Percentiles rank a stretch among this genome's conserved stretches.
phyloP scores from a whole-genome alignment of 805 yeast species.

The Brettanomyces nanus region DNA sequence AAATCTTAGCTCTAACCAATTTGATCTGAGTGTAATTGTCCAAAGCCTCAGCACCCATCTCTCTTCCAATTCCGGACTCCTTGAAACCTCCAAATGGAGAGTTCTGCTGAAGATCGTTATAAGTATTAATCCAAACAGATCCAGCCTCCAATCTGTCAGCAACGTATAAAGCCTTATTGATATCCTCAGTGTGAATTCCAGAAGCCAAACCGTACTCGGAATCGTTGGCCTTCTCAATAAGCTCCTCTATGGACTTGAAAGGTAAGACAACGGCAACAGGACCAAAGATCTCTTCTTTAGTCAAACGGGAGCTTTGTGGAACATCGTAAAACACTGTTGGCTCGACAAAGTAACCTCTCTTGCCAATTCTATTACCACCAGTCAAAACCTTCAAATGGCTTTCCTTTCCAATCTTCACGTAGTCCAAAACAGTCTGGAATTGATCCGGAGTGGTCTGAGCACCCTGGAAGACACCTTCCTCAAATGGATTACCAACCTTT shows the following conservation, averaged over 20 bases:
- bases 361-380: constrained; percentile 62
- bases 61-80: constrained; percentile 79
- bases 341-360: constrained; percentile 61
- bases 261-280: constrained; percentile 69
- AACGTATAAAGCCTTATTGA: constrained; percentile 55
- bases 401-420: constrained; percentile 56
- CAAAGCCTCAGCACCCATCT: constrained; percentile 74
- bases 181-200: constrained; percentile 61
- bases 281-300: constrained; percentile 71
- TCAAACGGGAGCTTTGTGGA: constrained; percentile 51
- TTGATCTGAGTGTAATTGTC: constrained; percentile 70
- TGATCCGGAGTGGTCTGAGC: constrained; percentile 69
- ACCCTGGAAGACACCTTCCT: constrained; percentile 60
- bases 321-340: constrained; percentile 74
- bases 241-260: constrained; percentile 62
- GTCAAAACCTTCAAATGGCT: constrained; percentile 61
- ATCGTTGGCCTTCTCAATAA: constrained; percentile 56
- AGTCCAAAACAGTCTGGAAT: constrained; percentile 58
- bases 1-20: constrained; percentile 50
- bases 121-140: constrained; percentile 75
- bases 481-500: constrained; percentile 73
- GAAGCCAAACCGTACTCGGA: constrained; percentile 76
- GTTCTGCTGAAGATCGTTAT: constrained; percentile 65
- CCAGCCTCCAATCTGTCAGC: constrained; percentile 64
- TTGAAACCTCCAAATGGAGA: constrained; percentile 81